phyloP scores from a whole-genome alignment of 1,284 basidiomycete species.

The Lentinula novae-zelandiae region DNA sequence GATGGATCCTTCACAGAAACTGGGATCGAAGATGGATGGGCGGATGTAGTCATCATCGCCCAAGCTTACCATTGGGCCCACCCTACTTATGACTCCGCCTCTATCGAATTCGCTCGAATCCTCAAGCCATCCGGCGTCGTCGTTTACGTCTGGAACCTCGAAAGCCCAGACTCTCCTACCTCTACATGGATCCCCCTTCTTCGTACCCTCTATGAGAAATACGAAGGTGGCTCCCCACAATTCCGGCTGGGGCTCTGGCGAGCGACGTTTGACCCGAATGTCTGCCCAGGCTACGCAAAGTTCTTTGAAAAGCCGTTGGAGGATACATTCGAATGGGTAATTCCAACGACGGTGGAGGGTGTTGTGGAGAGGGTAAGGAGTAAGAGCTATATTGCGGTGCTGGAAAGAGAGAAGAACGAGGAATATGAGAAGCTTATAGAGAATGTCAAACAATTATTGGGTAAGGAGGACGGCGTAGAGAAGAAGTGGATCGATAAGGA shows the following conservation, averaged over 20 bases:
- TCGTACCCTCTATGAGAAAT: slow-evolving; percentile 59
- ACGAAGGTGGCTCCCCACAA: slow-evolving; percentile 68
- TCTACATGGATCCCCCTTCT: slow-evolving; percentile 68
- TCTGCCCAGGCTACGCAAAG: slow-evolving; percentile 39
- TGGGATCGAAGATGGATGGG: slow-evolving; percentile 58
- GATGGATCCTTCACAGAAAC: slow-evolving; percentile 68
- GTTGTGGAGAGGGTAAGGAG: slow-evolving; percentile 60
- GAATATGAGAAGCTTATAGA: slow-evolving; percentile 32
- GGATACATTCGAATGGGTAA: slow-evolving; percentile 43
- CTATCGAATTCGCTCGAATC: slow-evolving; percentile 65
- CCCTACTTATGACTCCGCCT: slow-evolving; percentile 63
- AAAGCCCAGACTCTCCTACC: slow-evolving; percentile 50
- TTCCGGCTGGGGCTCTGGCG: slow-evolving; percentile 72
- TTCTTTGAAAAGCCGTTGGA: slow-evolving; percentile 55
- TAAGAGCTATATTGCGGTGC: slow-evolving; percentile 71
- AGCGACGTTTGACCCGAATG: slow-evolving; percentile 49
- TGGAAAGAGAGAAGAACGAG: slow-evolving; percentile 48
- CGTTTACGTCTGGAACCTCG: slow-evolving; percentile 78
- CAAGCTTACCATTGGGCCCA: slow-evolving; percentile 82
- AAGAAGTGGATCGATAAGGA: slow-evolving; percentile 42
- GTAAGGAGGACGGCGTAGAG: slow-evolving; percentile 28
- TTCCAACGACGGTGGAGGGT: slow-evolving; percentile 46
- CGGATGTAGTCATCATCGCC: slow-evolving; percentile 70
- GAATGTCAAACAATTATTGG: slow-evolving; percentile 39
- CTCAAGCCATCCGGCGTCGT: slow-evolving; percentile 63